Evolutionary conservation across 805 yeast genomes (phyloP).

Genomic region (Teunomyces cretensis): DNA sequence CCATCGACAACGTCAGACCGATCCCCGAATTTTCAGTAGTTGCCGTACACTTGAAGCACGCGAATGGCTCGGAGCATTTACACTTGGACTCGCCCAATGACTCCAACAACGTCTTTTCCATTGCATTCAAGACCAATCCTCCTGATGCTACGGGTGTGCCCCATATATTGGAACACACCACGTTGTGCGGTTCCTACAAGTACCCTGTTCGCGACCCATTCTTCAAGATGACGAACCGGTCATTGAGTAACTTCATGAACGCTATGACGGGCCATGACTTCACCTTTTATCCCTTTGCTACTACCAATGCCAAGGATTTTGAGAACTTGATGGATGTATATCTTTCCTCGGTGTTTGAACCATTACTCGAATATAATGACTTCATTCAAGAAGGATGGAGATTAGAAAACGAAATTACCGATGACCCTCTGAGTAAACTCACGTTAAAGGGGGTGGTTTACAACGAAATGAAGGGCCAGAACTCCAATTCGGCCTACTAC

Average conservation of each 20-base stretch:
- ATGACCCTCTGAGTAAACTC: slow-evolving; percentile 60
- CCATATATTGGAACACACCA: slow-evolving; percentile 93
- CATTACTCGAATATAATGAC: slow-evolving; percentile 74
- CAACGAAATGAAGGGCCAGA: slow-evolving; percentile 98
- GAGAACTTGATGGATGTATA: slow-evolving; percentile 84
- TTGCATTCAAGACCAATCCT: slow-evolving; percentile 91
- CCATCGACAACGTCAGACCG: slow-evolving; percentile 58
- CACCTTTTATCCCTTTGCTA: slow-evolving; percentile 94
- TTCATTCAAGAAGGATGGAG: slow-evolving; percentile 98
- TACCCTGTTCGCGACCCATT: slow-evolving; percentile 97
- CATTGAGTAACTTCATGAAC: slow-evolving; percentile 95
- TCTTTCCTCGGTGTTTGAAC: slow-evolving; percentile 81
- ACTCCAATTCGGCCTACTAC: slow-evolving; percentile 82
- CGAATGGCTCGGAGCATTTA: slow-evolving; percentile 76
- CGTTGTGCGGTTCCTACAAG: slow-evolving; percentile 87
- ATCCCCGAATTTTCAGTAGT: slow-evolving; percentile 81
- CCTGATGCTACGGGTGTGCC: slow-evolving; percentile 96
- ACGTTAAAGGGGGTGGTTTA: slow-evolving; percentile 93
- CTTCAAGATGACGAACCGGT: slow-evolving; percentile 93
- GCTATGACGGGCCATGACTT: slow-evolving; percentile 99
- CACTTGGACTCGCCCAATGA: slow-evolving; percentile 83
- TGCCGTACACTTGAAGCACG: slow-evolving; percentile 74
- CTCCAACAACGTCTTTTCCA: slow-evolving; percentile 80
- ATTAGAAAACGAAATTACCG: slow-evolving; percentile 65
- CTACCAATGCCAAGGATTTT: slow-evolving; percentile 82